phyloP scores from a whole-genome alignment of 2,329 filamentous ascomycete species.

The Didymellaceae sp. region DNA sequence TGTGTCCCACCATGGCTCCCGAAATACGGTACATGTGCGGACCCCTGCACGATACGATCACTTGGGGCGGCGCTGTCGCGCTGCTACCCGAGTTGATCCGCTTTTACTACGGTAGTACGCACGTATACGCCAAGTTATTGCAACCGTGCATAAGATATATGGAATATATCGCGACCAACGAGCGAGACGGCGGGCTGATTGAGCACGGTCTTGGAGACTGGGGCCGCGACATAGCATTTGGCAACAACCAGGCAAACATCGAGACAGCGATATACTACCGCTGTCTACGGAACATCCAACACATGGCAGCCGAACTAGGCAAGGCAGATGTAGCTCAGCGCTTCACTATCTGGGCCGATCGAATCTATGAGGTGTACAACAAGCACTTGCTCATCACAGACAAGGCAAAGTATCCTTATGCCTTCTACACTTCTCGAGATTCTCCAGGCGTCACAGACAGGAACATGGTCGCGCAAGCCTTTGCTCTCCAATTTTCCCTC shows the following conservation, averaged over 20 bases:
- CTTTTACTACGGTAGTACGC: slow-evolving; percentile 51
- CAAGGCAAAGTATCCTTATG: slow-evolving; percentile 41
- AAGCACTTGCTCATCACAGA: slow-evolving; percentile 26
- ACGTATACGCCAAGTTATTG: slow-evolving; percentile 48
- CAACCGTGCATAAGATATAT: slow-evolving; percentile 50
- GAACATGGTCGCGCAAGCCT: slow-evolving; percentile 50
- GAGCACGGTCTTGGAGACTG: slow-evolving; percentile 55
- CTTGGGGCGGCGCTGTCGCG: slow-evolving; percentile 52
- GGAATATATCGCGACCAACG: slow-evolving; percentile 52
- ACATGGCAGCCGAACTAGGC: slow-evolving; percentile 41
- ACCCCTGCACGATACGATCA: slow-evolving; percentile 56
- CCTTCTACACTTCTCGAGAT: slow-evolving; percentile 51
- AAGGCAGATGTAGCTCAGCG: slow-evolving; percentile 18
- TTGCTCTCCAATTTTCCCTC: slow-evolving; percentile 47
- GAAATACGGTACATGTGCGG: slow-evolving; percentile 59
- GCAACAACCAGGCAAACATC: slow-evolving; percentile 55
- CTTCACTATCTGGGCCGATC: slow-evolving; percentile 30
- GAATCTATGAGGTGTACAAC: slow-evolving; percentile 31
- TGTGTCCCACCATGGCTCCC: slow-evolving; percentile 57
- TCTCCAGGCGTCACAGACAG: slow-evolving; percentile 41
- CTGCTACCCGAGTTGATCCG: slow-evolving; percentile 44
- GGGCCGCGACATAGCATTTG: slow-evolving; percentile 53
- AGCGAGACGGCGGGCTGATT: slow-evolving; percentile 51
- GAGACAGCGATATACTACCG: slow-evolving; percentile 55
- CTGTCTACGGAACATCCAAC: slow-evolving; percentile 46